These are phyloP conservation scores for Fusarium vanettenii DNA, from an alignment of 2,329 filamentous ascomycete species.

Conservation along the genomic window DNA sequence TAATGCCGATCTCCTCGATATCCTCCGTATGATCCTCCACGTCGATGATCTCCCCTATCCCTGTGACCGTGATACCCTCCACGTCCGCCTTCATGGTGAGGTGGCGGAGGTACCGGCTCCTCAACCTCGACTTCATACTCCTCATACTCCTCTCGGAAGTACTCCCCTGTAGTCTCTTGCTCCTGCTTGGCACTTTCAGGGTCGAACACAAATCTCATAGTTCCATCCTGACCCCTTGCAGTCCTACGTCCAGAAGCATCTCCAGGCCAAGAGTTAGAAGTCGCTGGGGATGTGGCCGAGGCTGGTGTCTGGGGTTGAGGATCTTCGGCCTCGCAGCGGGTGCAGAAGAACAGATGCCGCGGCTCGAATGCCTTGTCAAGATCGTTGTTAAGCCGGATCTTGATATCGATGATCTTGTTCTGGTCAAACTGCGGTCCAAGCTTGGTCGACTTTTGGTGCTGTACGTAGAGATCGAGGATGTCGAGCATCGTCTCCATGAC, in stretches of 20 bases:
- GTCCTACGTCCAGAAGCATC: conserved; percentile 47
- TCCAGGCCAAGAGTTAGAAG: conserved; percentile 52
- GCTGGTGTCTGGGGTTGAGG: conserved; percentile 47
- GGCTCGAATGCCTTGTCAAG: conserved; percentile 71
- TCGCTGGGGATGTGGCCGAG: conserved; percentile 52
- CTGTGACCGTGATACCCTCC: conserved; percentile 48
- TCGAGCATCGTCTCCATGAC: conserved; percentile 86
- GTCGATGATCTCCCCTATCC: conserved; percentile 48
- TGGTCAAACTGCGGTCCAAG: conserved; percentile 79
- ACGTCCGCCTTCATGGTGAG: conserved; percentile 39
- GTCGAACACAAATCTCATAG: conserved; percentile 91
- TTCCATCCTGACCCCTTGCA: conserved; percentile 71
- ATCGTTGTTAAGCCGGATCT: conserved; percentile 88
- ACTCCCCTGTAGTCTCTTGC: conserved; percentile 72
- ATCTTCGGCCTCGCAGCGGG: conserved; percentile 59
- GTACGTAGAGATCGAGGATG: conserved; percentile 90
- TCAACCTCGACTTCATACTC: conserved; percentile 84
- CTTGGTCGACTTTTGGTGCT: conserved; percentile 79
- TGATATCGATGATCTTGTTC: conserved; percentile 84
- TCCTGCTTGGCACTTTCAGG: conserved; percentile 80
- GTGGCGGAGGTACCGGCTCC: conserved; percentile 59
- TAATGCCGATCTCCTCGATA: conserved; percentile 50
- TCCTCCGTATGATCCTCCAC: conserved; percentile 49
- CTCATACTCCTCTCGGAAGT: conserved; percentile 79
- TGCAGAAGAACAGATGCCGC: conserved; percentile 72